phyloP scores from a whole-genome alignment of 768 basidiomycete genomes.

The Mycena amicta region DNA sequence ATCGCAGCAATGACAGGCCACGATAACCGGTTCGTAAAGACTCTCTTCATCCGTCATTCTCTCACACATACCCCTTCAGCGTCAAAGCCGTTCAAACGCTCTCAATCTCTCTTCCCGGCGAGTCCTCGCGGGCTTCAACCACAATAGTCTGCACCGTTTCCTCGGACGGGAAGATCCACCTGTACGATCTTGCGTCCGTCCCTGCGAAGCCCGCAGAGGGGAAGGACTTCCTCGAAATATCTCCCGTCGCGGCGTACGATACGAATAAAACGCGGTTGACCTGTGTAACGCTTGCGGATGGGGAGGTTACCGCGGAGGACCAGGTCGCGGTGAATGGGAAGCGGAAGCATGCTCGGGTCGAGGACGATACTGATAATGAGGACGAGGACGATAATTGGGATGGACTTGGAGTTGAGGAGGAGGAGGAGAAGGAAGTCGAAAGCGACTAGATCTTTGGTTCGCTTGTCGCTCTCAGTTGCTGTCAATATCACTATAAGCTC shows the following conservation, averaged over 20 bases:
- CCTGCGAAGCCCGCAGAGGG: slow-evolving; percentile 29
- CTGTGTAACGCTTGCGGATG: slow-evolving; percentile 65
- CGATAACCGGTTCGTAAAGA: slow-evolving; percentile 69
- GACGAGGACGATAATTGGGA: slow-evolving; percentile 35
- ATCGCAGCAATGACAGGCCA: slow-evolving; percentile 81
- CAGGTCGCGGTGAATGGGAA: slow-evolving; percentile 29
- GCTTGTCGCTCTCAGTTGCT: not conserved
- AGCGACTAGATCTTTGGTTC: slow-evolving; percentile 18
- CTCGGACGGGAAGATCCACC: slow-evolving; percentile 83
- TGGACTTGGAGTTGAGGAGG: slow-evolving; percentile 29
- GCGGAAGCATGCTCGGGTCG: slow-evolving; percentile 27
- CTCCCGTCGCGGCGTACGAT: slow-evolving; percentile 71
- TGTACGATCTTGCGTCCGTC: slow-evolving; percentile 69
- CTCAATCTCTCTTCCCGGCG: slow-evolving; percentile 55
- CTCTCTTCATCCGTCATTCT: not conserved
- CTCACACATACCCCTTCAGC: slow-evolving; percentile 38
- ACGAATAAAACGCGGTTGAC: slow-evolving; percentile 87
- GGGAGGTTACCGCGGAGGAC: slow-evolving; percentile 33
- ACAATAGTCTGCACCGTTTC: slow-evolving; percentile 78
- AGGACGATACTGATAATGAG: slow-evolving; percentile 27
- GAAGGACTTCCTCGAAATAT: slow-evolving; percentile 38
- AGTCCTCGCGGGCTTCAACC: slow-evolving; percentile 43
- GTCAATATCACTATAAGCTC: too few relatives aligned
- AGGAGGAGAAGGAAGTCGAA: slow-evolving; percentile 31
- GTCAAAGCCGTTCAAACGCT: slow-evolving; percentile 82